Evolutionary conservation across 176 grass and related monocot genomes (phyloP), one percentile per base, ranked within the genome.

Genomic region (Metroxylon sagu): DNA sequence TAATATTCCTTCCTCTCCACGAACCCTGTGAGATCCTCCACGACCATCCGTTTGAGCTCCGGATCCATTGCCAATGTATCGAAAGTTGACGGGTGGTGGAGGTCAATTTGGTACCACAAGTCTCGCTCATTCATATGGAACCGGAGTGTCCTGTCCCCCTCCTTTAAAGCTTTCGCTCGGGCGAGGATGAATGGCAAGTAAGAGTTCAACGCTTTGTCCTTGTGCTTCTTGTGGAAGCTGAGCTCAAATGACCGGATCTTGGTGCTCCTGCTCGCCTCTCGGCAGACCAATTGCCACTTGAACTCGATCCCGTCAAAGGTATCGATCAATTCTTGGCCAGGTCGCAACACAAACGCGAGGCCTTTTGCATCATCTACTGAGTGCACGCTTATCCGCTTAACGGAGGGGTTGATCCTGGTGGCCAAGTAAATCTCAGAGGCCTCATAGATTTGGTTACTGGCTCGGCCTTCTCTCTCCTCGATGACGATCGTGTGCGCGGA

Each of bases 251-350:
- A 49, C 12, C 60, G 0, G 18, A 15, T 5, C 18, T 63, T 30
- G 18, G 3, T 10, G 18, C 5, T 18, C 8, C 18, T 58, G 56
- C 19, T 58, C 21, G 21, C 1, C 21, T 23, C 21, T 7, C 50
- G 76, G 67, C 73, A 83, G 58, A 84, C 39, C 16, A 87, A 63
- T 66, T 69, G 76, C 90, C 90, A 95, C 72, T 23, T 84, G 79
- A 89, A 95, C 60, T 95, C 90, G 55, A 77, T 52, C 50, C 83
- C 90, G 0, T 81, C 80, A 14, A 78, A 88, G 60, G 66, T 72
- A 48, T 95, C 86, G 39, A 74, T 30, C 90, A 95, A 87, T 86
- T 90, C 86, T 74, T 95, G 71, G 7, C 80, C 90, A 0, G 72
- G 70, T 60, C 87, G 83, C 71, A 87, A 72, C 60, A 74, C 86